phyloP scores from a whole-genome alignment of 306 rosid genomes.

The Rosa multiflora region DNA sequence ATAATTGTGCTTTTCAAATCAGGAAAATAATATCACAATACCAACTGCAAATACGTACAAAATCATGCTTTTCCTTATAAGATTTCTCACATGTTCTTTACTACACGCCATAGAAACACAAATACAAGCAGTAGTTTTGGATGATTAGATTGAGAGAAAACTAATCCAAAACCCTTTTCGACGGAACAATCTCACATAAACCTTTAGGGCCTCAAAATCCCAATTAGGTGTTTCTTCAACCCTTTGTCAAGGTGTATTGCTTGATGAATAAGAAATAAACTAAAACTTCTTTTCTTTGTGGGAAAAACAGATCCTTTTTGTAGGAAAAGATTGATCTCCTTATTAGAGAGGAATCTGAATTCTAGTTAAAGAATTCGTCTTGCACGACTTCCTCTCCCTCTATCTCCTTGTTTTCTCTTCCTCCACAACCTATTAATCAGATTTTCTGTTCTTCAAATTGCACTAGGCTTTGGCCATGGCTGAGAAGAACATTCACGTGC shows the following conservation, averaged over 20 bases:
- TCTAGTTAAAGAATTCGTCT: not conserved
- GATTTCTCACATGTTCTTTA: not conserved
- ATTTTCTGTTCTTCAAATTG: not conserved
- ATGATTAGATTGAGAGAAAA: not conserved
- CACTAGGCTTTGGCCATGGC: not conserved
- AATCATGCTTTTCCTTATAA: not conserved
- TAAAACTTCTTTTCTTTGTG: not conserved
- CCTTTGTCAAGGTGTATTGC: not conserved
- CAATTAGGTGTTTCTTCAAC: too few species aligned
- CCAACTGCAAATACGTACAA: not conserved
- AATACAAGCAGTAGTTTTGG: not conserved
- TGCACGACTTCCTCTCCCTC: not conserved
- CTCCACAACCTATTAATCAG: not conserved
- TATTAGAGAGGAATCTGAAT: not conserved
- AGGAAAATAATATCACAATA: not conserved
- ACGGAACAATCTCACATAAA: not conserved
- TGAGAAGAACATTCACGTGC: not conserved
- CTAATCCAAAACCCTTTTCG: not conserved
- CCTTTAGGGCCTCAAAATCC: not conserved
- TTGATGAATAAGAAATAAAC: not conserved
- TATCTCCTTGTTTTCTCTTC: not conserved
- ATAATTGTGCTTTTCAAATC: not conserved
- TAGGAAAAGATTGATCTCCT: not conserved
- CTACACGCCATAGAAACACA: not conserved
- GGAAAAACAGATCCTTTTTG: not conserved